Base-by-base conservation (phyloP, 148 eudicot species). In the Pharnaceum exiguum region DNA sequence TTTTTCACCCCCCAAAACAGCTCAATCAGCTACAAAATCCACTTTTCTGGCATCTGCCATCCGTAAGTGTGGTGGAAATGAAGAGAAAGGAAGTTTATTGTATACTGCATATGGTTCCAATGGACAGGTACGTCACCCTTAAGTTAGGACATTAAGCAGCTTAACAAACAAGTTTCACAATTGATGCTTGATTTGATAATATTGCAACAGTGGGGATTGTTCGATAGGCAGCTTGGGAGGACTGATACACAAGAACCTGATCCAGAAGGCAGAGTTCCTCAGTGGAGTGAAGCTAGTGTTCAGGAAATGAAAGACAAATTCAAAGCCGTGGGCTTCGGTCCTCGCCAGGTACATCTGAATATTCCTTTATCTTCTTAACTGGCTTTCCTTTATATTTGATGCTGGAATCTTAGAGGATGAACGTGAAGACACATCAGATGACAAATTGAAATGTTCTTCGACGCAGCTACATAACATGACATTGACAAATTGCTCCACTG, bases 21-120 rank as follows among this genome's bases (percentile, higher is more conserved):
- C 99, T 49, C 96, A 94, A 73, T 63, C 89, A 66, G 95, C 95
- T 18, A 45, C 74, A 29, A 94, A 94, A 65, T 69, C 83, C 27
- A 80, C 79, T 56, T 94, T 94, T 65, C 75, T 94, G 55, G 86
- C 94, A 62, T 62, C 99, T 54, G 99, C 99, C 4, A 83, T 89
- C 53, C 84, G 89, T 30, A 94, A 94, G 72, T 94, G 99, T 77
- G 99, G 99, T 57, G 96, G 96, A 27, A 88, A 93, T 73, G 95
- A 75, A 70, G 99, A 93, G 74, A 93, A 93, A 67, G 96, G 98
- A 47, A 60, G n/a, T 37, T 50, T 80, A 52, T 62, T 89, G 22
- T 93, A 93, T 69, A 54, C 77, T 38, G 96, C 96, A 25, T 93
- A 86, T 75, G 99, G 99, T 51, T 93, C 99, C 33, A 78, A 29